Percentiles rank a stretch among this genome's conserved stretches.
Conservation (phyloP, 1,284 basidiomycete genomes). For the Fomitopsis palustris region DNA sequence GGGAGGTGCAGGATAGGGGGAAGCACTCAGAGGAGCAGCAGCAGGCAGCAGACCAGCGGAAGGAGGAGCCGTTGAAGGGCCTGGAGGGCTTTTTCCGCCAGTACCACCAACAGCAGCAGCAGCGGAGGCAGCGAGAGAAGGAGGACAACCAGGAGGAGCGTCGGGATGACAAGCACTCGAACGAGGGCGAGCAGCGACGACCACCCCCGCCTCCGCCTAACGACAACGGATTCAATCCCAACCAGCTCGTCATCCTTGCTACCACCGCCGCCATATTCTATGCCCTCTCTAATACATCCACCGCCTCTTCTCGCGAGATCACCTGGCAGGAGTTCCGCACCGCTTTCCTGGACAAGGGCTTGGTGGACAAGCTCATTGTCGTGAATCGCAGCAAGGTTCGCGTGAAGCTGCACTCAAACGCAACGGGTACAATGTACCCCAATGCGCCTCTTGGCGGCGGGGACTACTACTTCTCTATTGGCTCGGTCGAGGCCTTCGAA, state of each 20-base stretch:
- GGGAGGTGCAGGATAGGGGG: constrained; percentile 34
- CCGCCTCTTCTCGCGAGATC: constrained; percentile 78
- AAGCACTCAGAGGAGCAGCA: constrained; percentile 32
- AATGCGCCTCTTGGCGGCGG: constrained; percentile 44
- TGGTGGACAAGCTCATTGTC: constrained; percentile 93
- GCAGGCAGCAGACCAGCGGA: constrained; percentile 22
- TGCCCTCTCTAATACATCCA: constrained; percentile 58
- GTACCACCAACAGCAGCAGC: constrained; percentile 53
- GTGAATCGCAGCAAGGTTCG: constrained; percentile 91
- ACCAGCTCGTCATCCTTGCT: constrained; percentile 58
- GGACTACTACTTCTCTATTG: constrained; percentile 95
- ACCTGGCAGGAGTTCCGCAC: constrained; percentile 99
- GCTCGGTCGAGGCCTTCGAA: constrained; percentile 97
- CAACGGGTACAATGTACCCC: constrained; percentile 72
- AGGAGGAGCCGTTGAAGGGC: constrained; percentile 42
- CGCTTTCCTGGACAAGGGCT: constrained; percentile 91
- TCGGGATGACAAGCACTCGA: constrained; percentile 17
- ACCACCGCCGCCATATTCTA: constrained; percentile 66
- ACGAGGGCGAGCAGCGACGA: constrained; percentile 18
- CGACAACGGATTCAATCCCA: constrained; percentile 51
- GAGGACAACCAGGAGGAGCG: constrained; percentile 16
- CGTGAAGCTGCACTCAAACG: constrained; percentile 85
- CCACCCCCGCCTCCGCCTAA: constrained; percentile 43
- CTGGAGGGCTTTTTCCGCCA: constrained; percentile 80
- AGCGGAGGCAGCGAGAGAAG: constrained; percentile 26